Evolutionary conservation across 202 grass and related monocot species (phyloP).

Genomic region (Sporobolus alterniflorus): DNA sequence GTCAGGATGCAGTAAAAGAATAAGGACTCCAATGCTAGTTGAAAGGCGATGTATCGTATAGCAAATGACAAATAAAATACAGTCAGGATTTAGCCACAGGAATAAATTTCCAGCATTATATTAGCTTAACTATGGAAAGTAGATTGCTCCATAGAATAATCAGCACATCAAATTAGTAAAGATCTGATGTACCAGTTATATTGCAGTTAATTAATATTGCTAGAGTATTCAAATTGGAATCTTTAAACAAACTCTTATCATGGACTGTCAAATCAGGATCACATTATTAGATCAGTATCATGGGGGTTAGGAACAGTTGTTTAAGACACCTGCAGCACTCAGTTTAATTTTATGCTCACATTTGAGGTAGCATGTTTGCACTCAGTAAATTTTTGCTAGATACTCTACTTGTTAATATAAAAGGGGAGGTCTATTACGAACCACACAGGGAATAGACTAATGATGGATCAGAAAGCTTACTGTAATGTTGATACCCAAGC

Average conservation of each 20-base stretch:
- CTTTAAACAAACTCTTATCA: constrained; percentile 16
- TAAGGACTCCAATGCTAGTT: constrained; percentile 5
- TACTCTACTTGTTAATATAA: neutral
- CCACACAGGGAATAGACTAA: neutral
- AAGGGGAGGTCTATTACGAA: neutral
- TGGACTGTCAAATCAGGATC: neutral
- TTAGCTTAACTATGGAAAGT: constrained; percentile 1
- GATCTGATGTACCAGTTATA: neutral
- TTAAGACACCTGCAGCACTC: neutral
- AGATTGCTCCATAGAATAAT: neutral
- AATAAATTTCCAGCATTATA: constrained; percentile 17
- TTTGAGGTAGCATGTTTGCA: constrained; percentile 9
- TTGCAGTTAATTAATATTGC: constrained; percentile 19
- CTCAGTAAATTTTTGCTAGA: constrained; percentile 9
- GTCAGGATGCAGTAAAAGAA: constrained; percentile 21
- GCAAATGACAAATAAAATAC: constrained; percentile 1
- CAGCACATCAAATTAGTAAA: neutral
- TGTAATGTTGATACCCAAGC: constrained; percentile 93
- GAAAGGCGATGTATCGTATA: neutral
- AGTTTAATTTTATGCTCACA: neutral
- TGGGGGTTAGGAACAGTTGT: neutral
- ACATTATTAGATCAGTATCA: constrained; percentile 9
- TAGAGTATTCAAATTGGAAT: neutral
- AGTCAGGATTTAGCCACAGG: constrained; percentile 5
- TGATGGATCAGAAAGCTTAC: constrained; percentile 64